Evolutionary conservation across 2,329 filamentous ascomycete genomes (phyloP).

Genomic region (Pyrenochaeta sp.): DNA sequence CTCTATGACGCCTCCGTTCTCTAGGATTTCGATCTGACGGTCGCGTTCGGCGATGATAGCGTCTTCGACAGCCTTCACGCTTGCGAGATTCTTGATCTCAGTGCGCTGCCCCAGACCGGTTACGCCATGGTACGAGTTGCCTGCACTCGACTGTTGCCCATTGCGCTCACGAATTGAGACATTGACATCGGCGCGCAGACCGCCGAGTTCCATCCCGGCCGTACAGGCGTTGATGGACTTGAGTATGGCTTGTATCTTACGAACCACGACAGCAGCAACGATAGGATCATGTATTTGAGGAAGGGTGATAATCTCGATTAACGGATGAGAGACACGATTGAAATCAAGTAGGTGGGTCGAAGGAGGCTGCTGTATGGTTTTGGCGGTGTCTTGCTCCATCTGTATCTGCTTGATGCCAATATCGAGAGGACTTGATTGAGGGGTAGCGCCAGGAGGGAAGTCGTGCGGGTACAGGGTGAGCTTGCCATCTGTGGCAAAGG

Average conservation of each 20-base stretch:
- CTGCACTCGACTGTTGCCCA: slow-evolving; percentile 28
- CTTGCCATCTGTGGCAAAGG: slow-evolving; percentile 73
- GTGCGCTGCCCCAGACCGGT: slow-evolving; percentile 81
- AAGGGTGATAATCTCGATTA: slow-evolving; percentile 94
- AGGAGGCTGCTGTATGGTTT: slow-evolving; percentile 81
- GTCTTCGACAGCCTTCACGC: slow-evolving; percentile 93
- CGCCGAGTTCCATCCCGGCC: slow-evolving; percentile 91
- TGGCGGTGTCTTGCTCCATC: slow-evolving; percentile 97
- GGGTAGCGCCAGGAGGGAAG: slow-evolving; percentile 69
- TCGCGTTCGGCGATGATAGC: slow-evolving; percentile 91
- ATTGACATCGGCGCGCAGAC: slow-evolving; percentile 92
- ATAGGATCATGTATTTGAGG: slow-evolving; percentile 87
- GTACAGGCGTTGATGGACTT: slow-evolving; percentile 84
- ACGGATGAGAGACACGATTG: slow-evolving; percentile 87
- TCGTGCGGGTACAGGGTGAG: slow-evolving; percentile 78
- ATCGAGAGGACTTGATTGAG: slow-evolving; percentile 69
- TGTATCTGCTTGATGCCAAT: slow-evolving; percentile 94
- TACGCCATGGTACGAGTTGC: slow-evolving; percentile 64
- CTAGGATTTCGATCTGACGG: slow-evolving; percentile 82
- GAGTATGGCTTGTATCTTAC: slow-evolving; percentile 85
- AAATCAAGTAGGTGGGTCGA: slow-evolving; percentile 85
- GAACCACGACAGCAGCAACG: slow-evolving; percentile 86
- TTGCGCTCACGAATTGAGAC: slow-evolving; percentile 77
- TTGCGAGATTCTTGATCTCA: slow-evolving; percentile 97
- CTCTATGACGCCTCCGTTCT: slow-evolving; percentile 75